Evolutionary conservation across 495 filamentous ascomycete species (phyloP).

Genomic region (Penicillium alfredii): DNA sequence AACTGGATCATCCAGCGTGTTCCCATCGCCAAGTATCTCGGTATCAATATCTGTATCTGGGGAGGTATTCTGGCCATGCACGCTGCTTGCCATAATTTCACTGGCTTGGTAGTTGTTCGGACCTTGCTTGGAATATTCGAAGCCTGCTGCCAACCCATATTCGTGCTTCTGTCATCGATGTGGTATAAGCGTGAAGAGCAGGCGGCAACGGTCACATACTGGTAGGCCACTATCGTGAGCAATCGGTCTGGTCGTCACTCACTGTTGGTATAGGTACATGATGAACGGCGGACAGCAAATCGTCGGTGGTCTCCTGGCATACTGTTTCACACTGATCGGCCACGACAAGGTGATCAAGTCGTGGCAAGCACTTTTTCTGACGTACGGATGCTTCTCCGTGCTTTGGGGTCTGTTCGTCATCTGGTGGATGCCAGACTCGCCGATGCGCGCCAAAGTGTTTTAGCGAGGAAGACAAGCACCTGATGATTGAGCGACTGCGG

Average conservation of each 20-base stretch:
- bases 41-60: slow-evolving; percentile 50
- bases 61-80: slow-evolving; percentile 42
- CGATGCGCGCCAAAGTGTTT: slow-evolving; percentile 46
- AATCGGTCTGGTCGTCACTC: slow-evolving; percentile 9
- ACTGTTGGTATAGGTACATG: slow-evolving; percentile 36
- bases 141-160: slow-evolving; percentile 46
- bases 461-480: slow-evolving; percentile 43
- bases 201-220: slow-evolving; percentile 50
- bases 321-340: slow-evolving; percentile 32
- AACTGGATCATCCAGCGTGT: slow-evolving; percentile 52
- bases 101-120: slow-evolving; percentile 41
- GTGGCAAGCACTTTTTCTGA: slow-evolving; percentile 57
- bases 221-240: slow-evolving; percentile 30
- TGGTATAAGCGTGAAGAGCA: slow-evolving; percentile 60
- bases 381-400: slow-evolving; percentile 50
- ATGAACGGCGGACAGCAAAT: slow-evolving; percentile 47
- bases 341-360: slow-evolving; percentile 18
- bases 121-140: slow-evolving; percentile 57
- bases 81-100: slow-evolving; percentile 46
- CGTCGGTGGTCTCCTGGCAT: slow-evolving; percentile 43
- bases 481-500: slow-evolving; percentile 44
- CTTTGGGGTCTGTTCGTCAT: slow-evolving; percentile 45
- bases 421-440: slow-evolving; percentile 44
- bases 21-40: slow-evolving; percentile 47
- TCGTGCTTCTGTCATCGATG: slow-evolving; percentile 50